These are phyloP conservation scores for Colletotrichum sp. DNA, from an alignment of 2,329 filamentous ascomycete species.

Conservation along the genomic window DNA sequence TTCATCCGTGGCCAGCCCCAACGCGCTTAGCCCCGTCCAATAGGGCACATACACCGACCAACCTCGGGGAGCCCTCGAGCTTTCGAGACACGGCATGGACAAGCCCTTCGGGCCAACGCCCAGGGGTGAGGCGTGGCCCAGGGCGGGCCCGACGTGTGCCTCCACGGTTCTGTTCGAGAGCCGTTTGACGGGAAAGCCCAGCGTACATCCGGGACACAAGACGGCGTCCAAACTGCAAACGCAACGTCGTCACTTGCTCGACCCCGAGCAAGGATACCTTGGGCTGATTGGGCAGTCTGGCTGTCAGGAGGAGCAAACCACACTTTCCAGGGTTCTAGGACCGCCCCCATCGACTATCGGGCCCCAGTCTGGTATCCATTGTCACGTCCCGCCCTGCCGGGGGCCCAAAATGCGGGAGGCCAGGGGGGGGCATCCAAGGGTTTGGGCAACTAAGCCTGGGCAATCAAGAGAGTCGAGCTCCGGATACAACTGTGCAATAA, in stretches of 20 bases:
- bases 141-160: background rate
- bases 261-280: background rate
- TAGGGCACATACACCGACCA: slow-evolving; percentile 14
- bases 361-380: background rate
- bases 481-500: background rate
- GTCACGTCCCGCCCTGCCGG: slow-evolving; percentile 1
- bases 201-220: background rate
- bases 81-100: slow-evolving; percentile 1
- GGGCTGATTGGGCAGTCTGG: slow-evolving; percentile 1
- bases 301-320: slow-evolving; percentile 1
- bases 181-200: slow-evolving; percentile 9
- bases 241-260: slow-evolving; percentile 8
- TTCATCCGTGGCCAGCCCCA: slow-evolving; percentile 15
- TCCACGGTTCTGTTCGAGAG: background rate
- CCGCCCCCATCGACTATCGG: background rate
- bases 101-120: background rate
- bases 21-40: slow-evolving; percentile 14
- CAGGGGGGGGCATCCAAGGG: background rate
- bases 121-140: slow-evolving; percentile 11
- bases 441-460: background rate
- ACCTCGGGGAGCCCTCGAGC: background rate
- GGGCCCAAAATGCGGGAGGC: slow-evolving; percentile 14
- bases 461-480: background rate
- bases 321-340: background rate
- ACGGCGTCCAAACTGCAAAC: slow-evolving; percentile 3